Percentiles rank a stretch among this genome's conserved stretches.
Conservation (phyloP, 176 grass and related monocot species). For the Tillandsia leiboldiana region DNA sequence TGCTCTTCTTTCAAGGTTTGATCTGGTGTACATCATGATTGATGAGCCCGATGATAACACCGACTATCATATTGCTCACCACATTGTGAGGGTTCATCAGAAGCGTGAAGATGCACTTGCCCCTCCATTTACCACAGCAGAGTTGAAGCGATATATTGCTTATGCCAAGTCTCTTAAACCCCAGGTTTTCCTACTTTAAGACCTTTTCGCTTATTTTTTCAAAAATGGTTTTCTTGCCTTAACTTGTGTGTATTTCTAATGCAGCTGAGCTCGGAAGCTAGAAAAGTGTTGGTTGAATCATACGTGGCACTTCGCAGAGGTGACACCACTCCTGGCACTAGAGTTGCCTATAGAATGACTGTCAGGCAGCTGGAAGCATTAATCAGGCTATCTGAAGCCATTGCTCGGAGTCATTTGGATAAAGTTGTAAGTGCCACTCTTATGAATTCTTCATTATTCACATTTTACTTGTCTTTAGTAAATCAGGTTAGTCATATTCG, state of each 20-base stretch:
- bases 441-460: not conserved
- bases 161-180: slow-evolving; percentile 87
- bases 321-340: slow-evolving; percentile 86
- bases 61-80: slow-evolving; percentile 97
- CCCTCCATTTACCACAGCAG: slow-evolving; percentile 72
- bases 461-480: not conserved
- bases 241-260: slow-evolving; percentile 1
- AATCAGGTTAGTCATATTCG: not conserved
- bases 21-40: slow-evolving; percentile 99
- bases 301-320: slow-evolving; percentile 80
- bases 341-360: slow-evolving; percentile 96
- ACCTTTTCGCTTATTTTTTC: not conserved
- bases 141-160: slow-evolving; percentile 82
- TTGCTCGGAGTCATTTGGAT: slow-evolving; percentile 87
- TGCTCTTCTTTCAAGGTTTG: slow-evolving; percentile 97
- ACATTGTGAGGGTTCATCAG: slow-evolving; percentile 97
- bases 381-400: slow-evolving; percentile 91
- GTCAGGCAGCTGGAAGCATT: slow-evolving; percentile 94
- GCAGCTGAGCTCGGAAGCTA: slow-evolving; percentile 86
- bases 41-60: slow-evolving; percentile 97
- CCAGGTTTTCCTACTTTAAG: slow-evolving; percentile 41
- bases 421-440: slow-evolving; percentile 54
- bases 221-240: not conserved
- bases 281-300: slow-evolving; percentile 71
- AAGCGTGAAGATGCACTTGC: slow-evolving; percentile 87